Evolutionary conservation across 768 basidiomycete genomes (phyloP).

Genomic region (Postia placenta): DNA sequence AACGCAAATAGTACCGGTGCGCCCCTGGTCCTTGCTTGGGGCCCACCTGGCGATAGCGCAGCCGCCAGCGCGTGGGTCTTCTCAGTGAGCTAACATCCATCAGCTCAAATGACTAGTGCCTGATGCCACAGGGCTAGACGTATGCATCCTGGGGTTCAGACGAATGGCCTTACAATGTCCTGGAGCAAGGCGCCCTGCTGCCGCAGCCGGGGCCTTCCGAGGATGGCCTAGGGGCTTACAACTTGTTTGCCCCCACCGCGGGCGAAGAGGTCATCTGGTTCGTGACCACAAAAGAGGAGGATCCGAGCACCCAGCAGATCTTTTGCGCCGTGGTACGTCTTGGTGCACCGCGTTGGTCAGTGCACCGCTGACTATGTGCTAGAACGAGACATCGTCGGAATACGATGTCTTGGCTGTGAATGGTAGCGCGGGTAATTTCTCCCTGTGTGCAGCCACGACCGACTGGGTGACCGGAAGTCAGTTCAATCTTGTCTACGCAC

Average conservation of each 20-base stretch:
- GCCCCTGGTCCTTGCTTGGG: background rate
- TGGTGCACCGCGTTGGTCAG: background rate
- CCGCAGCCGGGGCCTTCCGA: constrained; percentile 24
- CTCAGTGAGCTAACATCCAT: background rate
- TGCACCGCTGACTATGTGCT: background rate
- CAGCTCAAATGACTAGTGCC: background rate
- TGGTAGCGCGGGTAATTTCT: constrained; percentile 14
- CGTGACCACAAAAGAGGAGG: constrained; percentile 20
- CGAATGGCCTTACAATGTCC: constrained; percentile 35
- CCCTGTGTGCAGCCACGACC: constrained; percentile 9
- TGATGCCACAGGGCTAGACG: background rate
- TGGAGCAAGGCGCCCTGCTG: constrained; percentile 33
- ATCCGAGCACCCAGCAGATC: constrained; percentile 23
- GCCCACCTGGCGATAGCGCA: background rate
- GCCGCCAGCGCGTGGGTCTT: background rate
- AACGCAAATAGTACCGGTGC: background rate
- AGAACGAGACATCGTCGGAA: background rate
- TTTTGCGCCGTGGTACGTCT: constrained; percentile 28
- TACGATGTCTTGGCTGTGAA: constrained; percentile 14
- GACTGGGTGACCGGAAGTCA: background rate
- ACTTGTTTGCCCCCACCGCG: constrained; percentile 19
- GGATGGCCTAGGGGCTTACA: constrained; percentile 31
- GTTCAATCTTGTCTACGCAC: constrained; percentile 15
- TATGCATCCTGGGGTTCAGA: constrained; percentile 24
- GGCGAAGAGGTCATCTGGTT: constrained; percentile 31